These are phyloP conservation scores for Fusarium metavorans DNA, from an alignment of 2,329 filamentous ascomycete genomes.

Conservation along the genomic window DNA sequence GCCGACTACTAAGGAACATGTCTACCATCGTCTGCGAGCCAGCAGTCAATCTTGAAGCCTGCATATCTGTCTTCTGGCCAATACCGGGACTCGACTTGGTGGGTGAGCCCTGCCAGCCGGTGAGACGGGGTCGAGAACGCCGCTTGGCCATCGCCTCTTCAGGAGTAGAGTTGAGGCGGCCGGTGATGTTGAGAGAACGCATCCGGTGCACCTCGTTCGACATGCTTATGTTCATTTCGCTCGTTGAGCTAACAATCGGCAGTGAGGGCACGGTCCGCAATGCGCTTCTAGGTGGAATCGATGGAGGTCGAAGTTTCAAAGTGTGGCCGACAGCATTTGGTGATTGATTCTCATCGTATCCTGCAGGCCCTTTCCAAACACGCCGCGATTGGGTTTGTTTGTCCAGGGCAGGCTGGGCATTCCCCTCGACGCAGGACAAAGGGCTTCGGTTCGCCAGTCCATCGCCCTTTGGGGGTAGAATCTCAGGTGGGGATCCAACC, in stretches of 20 bases:
- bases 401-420: background rate
- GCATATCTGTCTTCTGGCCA: background rate
- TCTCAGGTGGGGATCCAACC: slow-evolving; percentile 53
- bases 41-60: no score
- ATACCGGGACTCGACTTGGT: slow-evolving; percentile 47
- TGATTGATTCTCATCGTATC: slow-evolving; percentile 35
- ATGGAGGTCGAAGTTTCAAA: slow-evolving; percentile 8
- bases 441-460: slow-evolving; percentile 14
- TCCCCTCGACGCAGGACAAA: slow-evolving; percentile 23
- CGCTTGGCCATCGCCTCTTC: slow-evolving; percentile 39
- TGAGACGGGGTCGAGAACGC: slow-evolving; percentile 32
- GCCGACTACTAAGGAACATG: slow-evolving; percentile 63
- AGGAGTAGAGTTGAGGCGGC: slow-evolving; percentile 21
- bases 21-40: slow-evolving; percentile 61
- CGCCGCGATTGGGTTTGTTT: background rate
- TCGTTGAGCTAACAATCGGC: slow-evolving; percentile 24
- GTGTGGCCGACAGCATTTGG: slow-evolving; percentile 2
- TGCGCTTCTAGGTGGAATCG: slow-evolving; percentile 31
- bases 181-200: slow-evolving; percentile 44
- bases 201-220: slow-evolving; percentile 31
- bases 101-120: slow-evolving; percentile 36
- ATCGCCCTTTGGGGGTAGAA: background rate
- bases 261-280: slow-evolving; percentile 45
- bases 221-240: background rate
- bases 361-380: background rate